Base-by-base conservation (phyloP, 202 grass and related monocot genomes). In the Saccharum hybrid region DNA sequence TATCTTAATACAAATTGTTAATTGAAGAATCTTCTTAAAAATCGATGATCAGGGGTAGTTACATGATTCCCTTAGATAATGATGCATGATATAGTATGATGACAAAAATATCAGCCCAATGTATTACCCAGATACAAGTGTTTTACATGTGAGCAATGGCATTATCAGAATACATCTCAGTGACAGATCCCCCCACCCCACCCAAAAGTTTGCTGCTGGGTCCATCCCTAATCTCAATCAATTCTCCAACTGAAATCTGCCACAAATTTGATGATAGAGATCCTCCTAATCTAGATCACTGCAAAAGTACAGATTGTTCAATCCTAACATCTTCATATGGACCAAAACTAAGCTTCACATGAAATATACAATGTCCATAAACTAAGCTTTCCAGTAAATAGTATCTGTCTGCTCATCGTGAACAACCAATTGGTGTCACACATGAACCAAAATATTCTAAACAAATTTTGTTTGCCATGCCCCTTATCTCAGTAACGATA, bases 31-130 rank as follows among this genome's bases (percentile, higher is more conserved):
- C 48, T 42, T 56, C 18, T 10, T 22, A 21, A 2, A 51, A 46
- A 52, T 19, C 1, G 33, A 74, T 12, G 10, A 36, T 19, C 45
- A 54, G 41, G 4, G 1, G 14, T 77, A 64, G 22, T 26, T 45
- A 78, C 40, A 65, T 34, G 39, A 64, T 40, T 81, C 39, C 37
- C 74, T 67, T 23, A 74, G 77, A 66, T 59, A 66, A 65, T 0
- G 15, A 41, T 56, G 56, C 56, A 43, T 60, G 48, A 49, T 3
- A 38, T 34, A 43, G 39, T 19, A 19, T 12, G 14, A 9, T 0
- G 10, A 30, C n/a, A 71, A 33, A 57, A 46, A 65, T 23, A 61
- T 43, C 74, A 62, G 54, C 36, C 60, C 12, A 43, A 43, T 43
- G 21, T 59, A 63, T 69, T 40, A 71, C 51, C 26, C 4, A 40